A percentile compares a stretch with the other conserved stretches of the same genome.
Conservation (phyloP, 768 basidiomycete species). For the Termitomyces sp. region DNA sequence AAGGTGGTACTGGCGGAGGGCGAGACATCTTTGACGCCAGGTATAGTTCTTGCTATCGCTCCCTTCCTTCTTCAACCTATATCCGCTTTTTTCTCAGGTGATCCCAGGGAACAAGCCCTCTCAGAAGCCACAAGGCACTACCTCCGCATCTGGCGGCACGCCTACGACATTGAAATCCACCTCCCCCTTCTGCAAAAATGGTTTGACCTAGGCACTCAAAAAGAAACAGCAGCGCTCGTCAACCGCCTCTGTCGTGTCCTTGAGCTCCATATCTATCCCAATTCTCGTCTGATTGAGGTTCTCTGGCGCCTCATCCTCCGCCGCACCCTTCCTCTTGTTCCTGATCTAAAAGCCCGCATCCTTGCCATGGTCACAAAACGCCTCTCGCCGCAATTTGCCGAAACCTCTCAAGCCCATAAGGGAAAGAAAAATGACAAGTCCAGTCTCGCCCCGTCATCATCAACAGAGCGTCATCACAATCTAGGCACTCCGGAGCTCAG, state of each 20-base stretch:
- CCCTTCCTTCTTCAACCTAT: background rate
- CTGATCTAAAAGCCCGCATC: slow-evolving; percentile 25
- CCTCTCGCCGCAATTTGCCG: slow-evolving; percentile 10
- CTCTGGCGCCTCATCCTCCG: slow-evolving; percentile 34
- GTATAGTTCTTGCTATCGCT: slow-evolving; percentile 1
- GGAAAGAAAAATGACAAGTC: background rate
- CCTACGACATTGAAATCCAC: slow-evolving; percentile 38
- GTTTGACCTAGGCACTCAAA: slow-evolving; percentile 20
- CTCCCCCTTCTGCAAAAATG: slow-evolving; percentile 40
- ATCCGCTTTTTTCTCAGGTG: slow-evolving; percentile 9
- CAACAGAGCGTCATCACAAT: background rate
- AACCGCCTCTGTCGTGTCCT: slow-evolving; percentile 32
- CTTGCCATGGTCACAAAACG: slow-evolving; percentile 32
- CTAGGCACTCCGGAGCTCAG: slow-evolving; percentile 13
- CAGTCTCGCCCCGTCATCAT: background rate
- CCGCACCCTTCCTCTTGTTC: slow-evolving; percentile 19
- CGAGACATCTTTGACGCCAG: slow-evolving; percentile 11
- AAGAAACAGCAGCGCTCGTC: slow-evolving; percentile 26
- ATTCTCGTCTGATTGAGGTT: slow-evolving; percentile 30
- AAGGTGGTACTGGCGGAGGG: slow-evolving; percentile 16
- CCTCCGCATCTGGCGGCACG: slow-evolving; percentile 28
- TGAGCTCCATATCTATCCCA: slow-evolving; percentile 24
- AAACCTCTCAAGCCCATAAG: background rate
- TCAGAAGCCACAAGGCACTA: slow-evolving; percentile 36
- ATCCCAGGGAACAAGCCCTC: slow-evolving; percentile 15